Base-by-base conservation (phyloP, 1,139 yeast species). In the Candida tropicalis region DNA sequence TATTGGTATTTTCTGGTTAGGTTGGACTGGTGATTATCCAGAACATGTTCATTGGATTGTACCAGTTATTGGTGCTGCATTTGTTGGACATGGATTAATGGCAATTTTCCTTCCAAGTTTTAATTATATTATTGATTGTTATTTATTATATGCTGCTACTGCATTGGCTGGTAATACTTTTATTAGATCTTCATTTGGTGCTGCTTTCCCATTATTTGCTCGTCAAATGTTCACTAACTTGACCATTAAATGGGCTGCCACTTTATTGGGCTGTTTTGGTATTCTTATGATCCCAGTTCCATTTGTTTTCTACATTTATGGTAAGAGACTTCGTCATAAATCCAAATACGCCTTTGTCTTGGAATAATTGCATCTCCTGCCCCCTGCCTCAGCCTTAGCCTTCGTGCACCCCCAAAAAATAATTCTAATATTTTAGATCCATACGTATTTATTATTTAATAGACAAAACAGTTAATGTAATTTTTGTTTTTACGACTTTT, bases 151-250 rank as follows among this genome's bases (percentile, higher is more conserved):
- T 57, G 95, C 97, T 4, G 96, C 96, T 11, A 85, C 95, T 20
- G 97, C 97, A 1, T 72, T 90, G 53, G 96, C 97, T 4, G 97
- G 86, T 11, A 88, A 88, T 60, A 82, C 96, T 0, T 82, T 90
- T 56, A 62, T 84, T 51, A 78, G 90, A 72, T 81, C 88, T 2
- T 65, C 73, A 12, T 75, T 76, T 57, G 81, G 80, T 34, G 81
- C 77, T 36, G 74, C 68, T 5, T 70, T 76, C 62, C 76, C 82
- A 33, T 70, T 76, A 45, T 68, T 68, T 55, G 79, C 84, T 2
- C 67, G 73, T 22, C 84, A 75, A 59, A 82, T 90, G 96, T 88
- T 89, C 64, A 63, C 70, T 12, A 77, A 75, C 51, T 75, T 90
- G 80, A 84, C 89, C 27, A 78, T 81, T 40, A 82, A 86, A 59